phyloP scores from a whole-genome alignment of 1,284 basidiomycete genomes.

The Hymenochaete sp. region DNA sequence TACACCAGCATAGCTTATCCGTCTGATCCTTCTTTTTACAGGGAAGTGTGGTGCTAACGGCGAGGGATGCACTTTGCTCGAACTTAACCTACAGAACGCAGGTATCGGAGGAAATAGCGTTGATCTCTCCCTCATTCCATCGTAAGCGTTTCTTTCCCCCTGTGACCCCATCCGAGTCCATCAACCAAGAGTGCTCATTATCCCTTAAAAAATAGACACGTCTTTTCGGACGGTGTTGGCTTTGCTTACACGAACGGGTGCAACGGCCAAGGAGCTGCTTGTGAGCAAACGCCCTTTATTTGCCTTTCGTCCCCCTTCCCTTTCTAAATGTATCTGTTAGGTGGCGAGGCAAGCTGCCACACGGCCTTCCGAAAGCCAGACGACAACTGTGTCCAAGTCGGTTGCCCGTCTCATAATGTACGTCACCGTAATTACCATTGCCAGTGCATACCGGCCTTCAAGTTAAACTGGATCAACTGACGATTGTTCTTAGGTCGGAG shows the following conservation, averaged over 20 bases:
- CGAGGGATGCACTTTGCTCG: conserved; percentile 35
- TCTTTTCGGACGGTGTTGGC: conserved; percentile 34
- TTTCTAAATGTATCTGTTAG: conserved; percentile 31
- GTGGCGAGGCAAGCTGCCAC: conserved; percentile 22
- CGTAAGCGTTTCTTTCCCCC: conserved; percentile 30
- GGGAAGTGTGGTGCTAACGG: too few relatives aligned
- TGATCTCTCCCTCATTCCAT: conserved; percentile 38
- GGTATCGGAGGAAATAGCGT: conserved; percentile 34
- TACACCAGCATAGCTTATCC: too few relatives aligned
- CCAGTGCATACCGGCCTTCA: neutral
- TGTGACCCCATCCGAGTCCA: too few relatives aligned
- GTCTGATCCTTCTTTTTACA: too few relatives aligned
- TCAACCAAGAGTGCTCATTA: neutral
- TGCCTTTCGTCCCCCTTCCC: neutral
- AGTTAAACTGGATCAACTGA: neutral
- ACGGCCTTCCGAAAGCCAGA: conserved; percentile 28
- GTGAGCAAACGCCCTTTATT: too few relatives aligned
- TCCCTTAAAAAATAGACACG: conserved; percentile 21
- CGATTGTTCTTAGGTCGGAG: neutral
- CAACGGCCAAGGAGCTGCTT: conserved; percentile 7
- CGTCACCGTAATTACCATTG: conserved; percentile 11
- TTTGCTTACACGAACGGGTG: conserved; percentile 27
- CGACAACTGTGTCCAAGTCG: conserved; percentile 30
- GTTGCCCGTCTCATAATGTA: conserved; percentile 32
- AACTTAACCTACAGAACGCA: conserved; percentile 27